Percentiles rank a stretch among this genome's conserved stretches.
These are phyloP conservation scores for Marasmius tenuissimus DNA, from an alignment of 1,284 basidiomycete species.

Conservation along the genomic window DNA sequence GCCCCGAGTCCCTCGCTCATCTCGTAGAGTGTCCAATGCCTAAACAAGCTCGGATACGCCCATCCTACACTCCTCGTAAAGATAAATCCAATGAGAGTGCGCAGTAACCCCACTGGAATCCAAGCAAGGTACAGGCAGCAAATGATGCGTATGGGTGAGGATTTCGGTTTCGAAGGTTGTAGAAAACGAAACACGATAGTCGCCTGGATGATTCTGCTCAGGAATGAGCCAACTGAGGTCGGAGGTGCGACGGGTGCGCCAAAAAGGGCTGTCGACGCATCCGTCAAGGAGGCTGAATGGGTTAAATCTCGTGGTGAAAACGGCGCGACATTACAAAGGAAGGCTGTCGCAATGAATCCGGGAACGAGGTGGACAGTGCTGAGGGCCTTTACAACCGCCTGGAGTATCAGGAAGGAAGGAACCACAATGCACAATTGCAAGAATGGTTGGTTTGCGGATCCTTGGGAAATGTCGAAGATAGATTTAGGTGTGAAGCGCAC, in stretches of 20 bases:
- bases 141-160: background rate
- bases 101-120: background rate
- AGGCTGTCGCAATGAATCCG: background rate
- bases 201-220: background rate
- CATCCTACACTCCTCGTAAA: slow-evolving; percentile 32
- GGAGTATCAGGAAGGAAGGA: background rate
- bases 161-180: background rate
- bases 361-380: background rate
- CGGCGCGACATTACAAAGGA: background rate
- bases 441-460: background rate
- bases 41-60: slow-evolving; percentile 37
- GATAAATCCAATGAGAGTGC: background rate
- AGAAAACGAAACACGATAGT: background rate
- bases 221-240: background rate
- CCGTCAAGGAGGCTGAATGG: background rate
- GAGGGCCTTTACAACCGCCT: background rate
- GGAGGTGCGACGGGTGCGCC: background rate
- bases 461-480: background rate
- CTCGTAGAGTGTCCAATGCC: slow-evolving; percentile 41
- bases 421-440: background rate
- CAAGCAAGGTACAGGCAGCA: background rate
- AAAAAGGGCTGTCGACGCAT: background rate
- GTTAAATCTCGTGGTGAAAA: background rate
- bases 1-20: slow-evolving; percentile 35
- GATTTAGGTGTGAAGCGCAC: background rate